A percentile compares a stretch with the other conserved stretches of the same genome.
phyloP scores from a whole-genome alignment of 495 filamentous ascomycete genomes.

The Glonium stellatum region DNA sequence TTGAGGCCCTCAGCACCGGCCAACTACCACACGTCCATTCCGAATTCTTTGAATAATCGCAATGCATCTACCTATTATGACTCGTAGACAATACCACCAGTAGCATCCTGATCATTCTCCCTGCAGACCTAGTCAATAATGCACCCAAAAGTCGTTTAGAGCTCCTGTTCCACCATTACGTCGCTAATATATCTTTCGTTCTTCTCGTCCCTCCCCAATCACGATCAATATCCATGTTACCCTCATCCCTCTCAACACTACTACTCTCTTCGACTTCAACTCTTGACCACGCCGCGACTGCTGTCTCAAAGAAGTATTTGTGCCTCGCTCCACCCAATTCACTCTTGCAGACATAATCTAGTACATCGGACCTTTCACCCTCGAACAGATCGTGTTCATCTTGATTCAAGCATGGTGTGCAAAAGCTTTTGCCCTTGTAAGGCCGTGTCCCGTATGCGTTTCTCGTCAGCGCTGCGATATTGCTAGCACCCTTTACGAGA shows the following conservation, averaged over 20 bases:
- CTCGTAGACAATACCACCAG: background rate
- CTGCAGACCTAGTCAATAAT: no score
- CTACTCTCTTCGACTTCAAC: background rate
- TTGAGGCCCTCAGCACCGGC: no score
- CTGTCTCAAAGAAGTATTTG: background rate
- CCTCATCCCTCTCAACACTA: background rate
- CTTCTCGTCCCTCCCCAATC: background rate
- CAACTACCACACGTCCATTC: no score
- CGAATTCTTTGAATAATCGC: background rate
- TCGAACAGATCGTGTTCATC: background rate
- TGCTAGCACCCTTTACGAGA: background rate
- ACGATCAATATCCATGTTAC: background rate
- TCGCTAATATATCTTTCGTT: background rate
- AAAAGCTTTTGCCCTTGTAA: background rate
- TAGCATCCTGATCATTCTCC: background rate
- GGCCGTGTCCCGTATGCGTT: background rate
- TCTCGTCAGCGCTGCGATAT: background rate
- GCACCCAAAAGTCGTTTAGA: background rate
- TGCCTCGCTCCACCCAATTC: background rate
- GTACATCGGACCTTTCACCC: background rate
- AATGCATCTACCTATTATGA: background rate
- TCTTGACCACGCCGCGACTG: background rate
- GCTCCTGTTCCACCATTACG: background rate
- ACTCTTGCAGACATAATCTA: background rate
- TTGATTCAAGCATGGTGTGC: background rate